phyloP scores from a whole-genome alignment of 352 stramenopile species.

The Globisporangium canariense region DNA sequence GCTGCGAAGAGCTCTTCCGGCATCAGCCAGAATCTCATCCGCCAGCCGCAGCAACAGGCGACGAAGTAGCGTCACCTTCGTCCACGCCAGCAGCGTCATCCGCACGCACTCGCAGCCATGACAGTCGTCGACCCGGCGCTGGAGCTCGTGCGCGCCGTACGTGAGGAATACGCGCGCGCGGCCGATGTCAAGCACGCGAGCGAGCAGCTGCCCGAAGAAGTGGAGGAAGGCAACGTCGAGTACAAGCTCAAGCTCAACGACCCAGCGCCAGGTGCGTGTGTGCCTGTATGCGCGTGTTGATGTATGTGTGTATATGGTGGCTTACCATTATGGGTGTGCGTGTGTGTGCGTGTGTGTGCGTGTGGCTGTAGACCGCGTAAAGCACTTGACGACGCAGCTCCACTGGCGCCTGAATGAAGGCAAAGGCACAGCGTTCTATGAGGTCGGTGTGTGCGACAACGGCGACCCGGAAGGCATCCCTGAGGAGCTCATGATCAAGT shows the following conservation, averaged over 20 bases:
- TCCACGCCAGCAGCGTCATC: neutral
- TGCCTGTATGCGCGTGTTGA: neutral
- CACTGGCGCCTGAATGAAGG: conserved; percentile 90
- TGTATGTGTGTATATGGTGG: neutral
- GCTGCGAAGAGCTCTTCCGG: neutral
- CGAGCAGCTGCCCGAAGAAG: conserved; percentile 57
- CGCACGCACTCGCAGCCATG: neutral
- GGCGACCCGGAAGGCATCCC: conserved; percentile 69
- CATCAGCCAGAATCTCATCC: neutral
- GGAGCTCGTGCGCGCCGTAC: conserved; percentile 14
- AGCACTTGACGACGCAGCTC: conserved; percentile 88
- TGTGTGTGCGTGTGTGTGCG: neutral
- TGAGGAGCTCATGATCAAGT: conserved; percentile 63
- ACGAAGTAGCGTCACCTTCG: neutral
- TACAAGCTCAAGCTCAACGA: conserved; percentile 90
- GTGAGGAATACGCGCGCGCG: conserved; percentile 10
- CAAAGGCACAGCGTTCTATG: conserved; percentile 80
- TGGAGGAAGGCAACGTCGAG: conserved; percentile 90
- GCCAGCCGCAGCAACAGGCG: neutral
- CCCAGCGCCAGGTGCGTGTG: conserved; percentile 34
- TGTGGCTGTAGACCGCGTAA: conserved; percentile 51
- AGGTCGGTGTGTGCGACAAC: conserved; percentile 86
- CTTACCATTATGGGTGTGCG: neutral
- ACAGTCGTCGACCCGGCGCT: conserved; percentile 1
- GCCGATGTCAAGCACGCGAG: neutral